Evolutionary conservation across 2,329 filamentous ascomycete genomes (phyloP).

Genomic region (Aspergillus neoniger): DNA sequence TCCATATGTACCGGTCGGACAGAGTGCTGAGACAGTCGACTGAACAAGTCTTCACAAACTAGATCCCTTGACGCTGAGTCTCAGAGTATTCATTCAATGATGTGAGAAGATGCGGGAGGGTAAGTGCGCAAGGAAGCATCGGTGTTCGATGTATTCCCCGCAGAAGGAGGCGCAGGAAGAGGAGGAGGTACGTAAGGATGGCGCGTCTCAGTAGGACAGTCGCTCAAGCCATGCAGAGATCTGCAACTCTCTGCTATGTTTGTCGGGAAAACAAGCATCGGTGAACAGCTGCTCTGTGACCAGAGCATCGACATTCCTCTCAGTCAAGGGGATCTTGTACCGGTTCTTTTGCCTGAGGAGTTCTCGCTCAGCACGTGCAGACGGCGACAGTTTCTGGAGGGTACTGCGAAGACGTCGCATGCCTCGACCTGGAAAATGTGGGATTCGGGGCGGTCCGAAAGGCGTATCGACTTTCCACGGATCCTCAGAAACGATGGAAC

Average conservation of each 20-base stretch:
- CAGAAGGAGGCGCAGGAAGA: neutral
- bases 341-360: slow-evolving; percentile 39
- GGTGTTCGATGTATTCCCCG: neutral
- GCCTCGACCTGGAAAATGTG: slow-evolving; percentile 30
- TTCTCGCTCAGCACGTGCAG: slow-evolving; percentile 38
- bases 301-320: slow-evolving; percentile 40
- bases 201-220: slow-evolving; percentile 64
- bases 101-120: neutral
- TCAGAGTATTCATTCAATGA: neutral
- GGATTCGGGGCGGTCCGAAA: slow-evolving; percentile 34
- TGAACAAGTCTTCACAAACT: too few relatives aligned
- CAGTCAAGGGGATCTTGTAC: slow-evolving; percentile 37
- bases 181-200: neutral
- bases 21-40: neutral
- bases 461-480: slow-evolving; percentile 36
- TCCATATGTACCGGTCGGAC: neutral
- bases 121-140: neutral
- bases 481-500: slow-evolving; percentile 29
- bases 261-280: slow-evolving; percentile 62
- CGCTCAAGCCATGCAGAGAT: slow-evolving; percentile 74
- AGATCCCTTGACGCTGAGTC: neutral
- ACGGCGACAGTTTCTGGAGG: slow-evolving; percentile 35
- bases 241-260: slow-evolving; percentile 62
- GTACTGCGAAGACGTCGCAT: slow-evolving; percentile 40
- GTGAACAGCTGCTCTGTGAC: slow-evolving; percentile 36